Evolutionary conservation across 2,329 filamentous ascomycete species (phyloP).

Genomic region (Fusarium camptoceras): DNA sequence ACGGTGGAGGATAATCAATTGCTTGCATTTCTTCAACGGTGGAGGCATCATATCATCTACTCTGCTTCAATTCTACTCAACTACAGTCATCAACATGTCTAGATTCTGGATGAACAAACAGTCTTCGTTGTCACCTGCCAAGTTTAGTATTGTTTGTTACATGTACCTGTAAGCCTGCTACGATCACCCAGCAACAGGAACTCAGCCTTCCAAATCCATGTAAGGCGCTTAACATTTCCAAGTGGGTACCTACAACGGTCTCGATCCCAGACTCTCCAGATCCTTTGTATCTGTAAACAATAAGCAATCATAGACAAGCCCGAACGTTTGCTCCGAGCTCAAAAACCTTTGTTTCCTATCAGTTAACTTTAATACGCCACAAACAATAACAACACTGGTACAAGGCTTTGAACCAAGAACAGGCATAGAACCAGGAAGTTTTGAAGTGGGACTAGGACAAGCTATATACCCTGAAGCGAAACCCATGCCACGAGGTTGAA

Average conservation of each 20-base stretch:
- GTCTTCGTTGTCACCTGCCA: neutral
- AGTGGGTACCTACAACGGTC: constrained; percentile 17
- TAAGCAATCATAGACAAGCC: constrained; percentile 13
- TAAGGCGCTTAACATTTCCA: constrained; percentile 16
- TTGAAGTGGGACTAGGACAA: constrained; percentile 10
- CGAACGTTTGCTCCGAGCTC: constrained; percentile 15
- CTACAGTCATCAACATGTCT: too few relatives aligned
- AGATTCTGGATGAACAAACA: neutral
- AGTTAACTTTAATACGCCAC: neutral
- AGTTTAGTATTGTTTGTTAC: neutral
- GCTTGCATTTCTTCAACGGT: constrained; percentile 31
- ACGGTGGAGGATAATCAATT: constrained; percentile 31
- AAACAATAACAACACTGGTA: neutral
- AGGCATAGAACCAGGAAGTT: neutral
- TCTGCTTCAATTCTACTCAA: neutral
- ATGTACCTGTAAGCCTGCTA: neutral
- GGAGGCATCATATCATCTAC: neutral
- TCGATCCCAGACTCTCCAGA: constrained; percentile 1
- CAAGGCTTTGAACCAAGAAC: neutral
- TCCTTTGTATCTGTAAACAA: constrained; percentile 8
- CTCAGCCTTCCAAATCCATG: constrained; percentile 9
- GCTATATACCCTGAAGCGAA: constrained; percentile 18
- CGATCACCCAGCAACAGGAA: constrained; percentile 23
- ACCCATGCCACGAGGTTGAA: constrained; percentile 13
- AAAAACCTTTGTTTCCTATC: neutral